Base-by-base conservation (phyloP, 2,329 filamentous ascomycete species). In the Phialophora macrospora region DNA sequence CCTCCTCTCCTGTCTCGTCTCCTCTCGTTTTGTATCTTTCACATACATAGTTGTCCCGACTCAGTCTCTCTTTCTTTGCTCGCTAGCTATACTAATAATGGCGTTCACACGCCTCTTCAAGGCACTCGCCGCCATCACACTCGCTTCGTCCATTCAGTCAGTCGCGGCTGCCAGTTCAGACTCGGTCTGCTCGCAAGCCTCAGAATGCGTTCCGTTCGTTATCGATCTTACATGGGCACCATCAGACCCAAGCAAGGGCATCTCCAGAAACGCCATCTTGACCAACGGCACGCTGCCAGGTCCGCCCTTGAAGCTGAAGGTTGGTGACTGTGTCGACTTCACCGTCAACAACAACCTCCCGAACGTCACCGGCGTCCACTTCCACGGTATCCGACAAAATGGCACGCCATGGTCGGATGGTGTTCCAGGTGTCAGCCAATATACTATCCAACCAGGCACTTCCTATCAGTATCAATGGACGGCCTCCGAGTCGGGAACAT, bases 371-470 rank as follows among this genome's bases (percentile, higher is more conserved):
- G 89, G 88, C 44, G 81, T 93, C 4, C 91, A 94, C 74, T 93
- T 90, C 75, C 91, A 94, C 71, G 91, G 91, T 17, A 82, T 94
- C 68, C 92, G 87, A 73, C 90, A 92, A 74, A 91, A 91, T 70
- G 89, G 89, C 11, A 90, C 89, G 0, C 91, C 87, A 65, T 83
- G 83, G 63, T 91, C 92, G 88, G 90, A 94, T 72, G 91, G 90
- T 0, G 84, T 89, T 1, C 81, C 86, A 0, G 88, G 85, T 41
- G 82, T 91, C 4, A 88, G 85, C 0, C 89, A 91, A 73, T 90
- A 88, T 67, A 82, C 85, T 0, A 88, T 92, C 55, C 81, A 85
- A 0, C 87, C 89, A 0, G 86, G 86, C 0, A 78, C 81, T 1
- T 85, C 80, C 0, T 89, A 90, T 68, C 87, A 83, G 0, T 93